Conservation (phyloP, 768 basidiomycete species). For the Pulveroboletus frians region DNA sequence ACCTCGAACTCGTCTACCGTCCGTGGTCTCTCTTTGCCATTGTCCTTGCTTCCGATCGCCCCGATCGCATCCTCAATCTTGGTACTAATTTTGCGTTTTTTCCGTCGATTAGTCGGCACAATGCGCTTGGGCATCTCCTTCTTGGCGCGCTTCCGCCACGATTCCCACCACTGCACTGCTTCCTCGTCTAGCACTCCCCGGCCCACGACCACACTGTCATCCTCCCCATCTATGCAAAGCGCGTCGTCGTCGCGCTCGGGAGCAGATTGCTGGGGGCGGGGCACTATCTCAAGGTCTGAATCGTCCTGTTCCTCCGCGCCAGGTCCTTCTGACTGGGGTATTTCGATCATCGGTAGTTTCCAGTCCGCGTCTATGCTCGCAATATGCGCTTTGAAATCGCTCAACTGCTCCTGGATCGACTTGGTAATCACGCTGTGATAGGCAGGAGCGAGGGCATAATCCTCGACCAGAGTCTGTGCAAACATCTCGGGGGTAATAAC, state of each 20-base stretch:
- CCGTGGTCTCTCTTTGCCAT: constrained; percentile 43
- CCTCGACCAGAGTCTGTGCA: constrained; percentile 86
- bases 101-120: constrained; percentile 31
- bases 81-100: constrained; percentile 38
- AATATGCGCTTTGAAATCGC: constrained; percentile 70
- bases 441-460: constrained; percentile 68
- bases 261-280: constrained; percentile 8
- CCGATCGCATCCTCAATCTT: constrained; percentile 25
- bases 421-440: constrained; percentile 69
- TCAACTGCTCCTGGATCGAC: constrained; percentile 83
- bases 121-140: constrained; percentile 28
- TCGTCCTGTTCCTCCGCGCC: constrained; percentile 26
- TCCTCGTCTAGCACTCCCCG: constrained; percentile 47
- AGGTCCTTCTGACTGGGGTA: constrained; percentile 18
- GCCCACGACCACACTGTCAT: constrained; percentile 18
- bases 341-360: constrained; percentile 21
- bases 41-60: constrained; percentile 18
- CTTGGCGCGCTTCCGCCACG: constrained; percentile 55
- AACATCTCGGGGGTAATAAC: constrained; percentile 86
- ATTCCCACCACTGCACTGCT: constrained; percentile 61
- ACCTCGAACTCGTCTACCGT: constrained; percentile 58
- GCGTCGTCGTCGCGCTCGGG: constrained; percentile 24
- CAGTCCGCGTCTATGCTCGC: constrained; percentile 47
- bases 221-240: constrained; percentile 14
- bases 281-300: constrained; percentile 24